Evolutionary conservation across 345 rosid species (phyloP).

Genomic region (Capsella bursapastoris): DNA sequence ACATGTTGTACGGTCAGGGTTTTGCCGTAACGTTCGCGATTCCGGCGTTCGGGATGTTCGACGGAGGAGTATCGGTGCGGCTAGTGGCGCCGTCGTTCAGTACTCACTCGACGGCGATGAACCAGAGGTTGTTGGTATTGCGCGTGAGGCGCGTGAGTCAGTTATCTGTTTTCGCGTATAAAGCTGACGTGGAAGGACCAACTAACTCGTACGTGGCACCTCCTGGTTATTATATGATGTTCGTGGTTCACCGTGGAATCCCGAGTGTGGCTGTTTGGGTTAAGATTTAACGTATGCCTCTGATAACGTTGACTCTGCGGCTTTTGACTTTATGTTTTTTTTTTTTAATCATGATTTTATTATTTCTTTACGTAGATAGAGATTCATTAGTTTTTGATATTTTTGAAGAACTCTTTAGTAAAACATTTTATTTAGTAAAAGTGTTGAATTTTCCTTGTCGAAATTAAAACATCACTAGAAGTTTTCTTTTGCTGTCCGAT

Average conservation of each 20-base stretch:
- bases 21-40: constrained; percentile 54
- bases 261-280: constrained; percentile 75
- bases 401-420: not conserved
- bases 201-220: constrained; percentile 56
- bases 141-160: constrained; percentile 48
- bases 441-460: not conserved
- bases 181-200: constrained; percentile 57
- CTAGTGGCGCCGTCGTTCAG: constrained; percentile 65
- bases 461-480: not conserved
- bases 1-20: constrained; percentile 47
- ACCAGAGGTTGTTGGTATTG: constrained; percentile 67
- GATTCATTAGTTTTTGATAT: constrained; percentile 1
- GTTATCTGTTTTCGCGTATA: constrained; percentile 51
- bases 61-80: constrained; percentile 46
- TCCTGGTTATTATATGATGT: constrained; percentile 76
- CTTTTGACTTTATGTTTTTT: not conserved
- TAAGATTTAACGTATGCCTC: constrained; percentile 48
- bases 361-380: not conserved
- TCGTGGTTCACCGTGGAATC: constrained; percentile 62
- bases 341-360: not conserved
- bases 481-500: not conserved
- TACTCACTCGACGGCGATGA: constrained; percentile 75
- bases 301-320: constrained; percentile 2
- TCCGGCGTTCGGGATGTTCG: constrained; percentile 34
- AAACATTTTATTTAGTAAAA: constrained; percentile 11